Base-by-base conservation (phyloP, 2,329 filamentous ascomycete genomes). In the Passalora sequoiae region DNA sequence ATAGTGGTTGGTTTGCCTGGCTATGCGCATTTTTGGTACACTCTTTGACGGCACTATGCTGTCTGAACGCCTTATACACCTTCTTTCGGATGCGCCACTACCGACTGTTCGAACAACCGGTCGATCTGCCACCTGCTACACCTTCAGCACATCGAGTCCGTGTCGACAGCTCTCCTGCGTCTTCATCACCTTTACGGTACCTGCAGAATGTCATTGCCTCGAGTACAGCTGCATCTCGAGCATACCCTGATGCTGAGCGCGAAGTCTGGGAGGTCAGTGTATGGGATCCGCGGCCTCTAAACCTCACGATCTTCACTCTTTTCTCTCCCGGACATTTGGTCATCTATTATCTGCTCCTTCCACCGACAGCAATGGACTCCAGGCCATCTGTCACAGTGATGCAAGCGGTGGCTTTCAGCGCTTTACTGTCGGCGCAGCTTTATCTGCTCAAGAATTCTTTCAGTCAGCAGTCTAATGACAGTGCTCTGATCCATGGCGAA, bases 191-290 rank as follows among this genome's bases (percentile, higher is more conserved):
- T 1, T 62, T 97, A 28, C 80, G 82, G 41, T 83, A 87, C 44
- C 66, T 97, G 27, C 77, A 81, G 20, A 80, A 76, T 50, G 71
- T 86, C 32, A 68, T 95, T 24, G 74, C 80, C 2, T 69, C 60
- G 10, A 80, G 83, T 25, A 83, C 80, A 16, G 86, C 89, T n/a
- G 81, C 89, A 53, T 82, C 86, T 19, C 80, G 89, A 60, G 84
- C 88, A 20, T 86, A 96, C 66, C 87, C 91, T 0, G 84, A 92
- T 61, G 80, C 82, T 44, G 77, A 78, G 19, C 78, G 83, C 8
- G 89, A 98, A 65, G 92, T 98, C 7, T 98, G 92, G 92, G 89
- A 98, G 66, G 69, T 98, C 38, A 78, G 84, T 1, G 76, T 97
- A 5, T 98, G 92, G 92, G 89, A 97, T 62, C 92, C 94, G 24